These are phyloP conservation scores for Paecilomyces formosus DNA, from an alignment of 2,329 filamentous ascomycete species.

Conservation along the genomic window DNA sequence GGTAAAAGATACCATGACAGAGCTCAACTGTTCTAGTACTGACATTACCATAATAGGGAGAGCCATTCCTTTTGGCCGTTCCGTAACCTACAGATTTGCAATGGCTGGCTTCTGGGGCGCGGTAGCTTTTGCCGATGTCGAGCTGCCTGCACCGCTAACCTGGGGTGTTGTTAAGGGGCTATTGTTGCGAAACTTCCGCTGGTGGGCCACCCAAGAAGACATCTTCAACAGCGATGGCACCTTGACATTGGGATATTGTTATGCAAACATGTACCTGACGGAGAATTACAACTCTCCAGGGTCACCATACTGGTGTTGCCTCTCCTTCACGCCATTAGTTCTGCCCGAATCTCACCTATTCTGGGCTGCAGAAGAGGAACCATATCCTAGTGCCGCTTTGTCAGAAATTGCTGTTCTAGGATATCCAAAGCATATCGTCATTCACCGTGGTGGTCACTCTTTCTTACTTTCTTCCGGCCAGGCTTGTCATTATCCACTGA, in stretches of 20 bases:
- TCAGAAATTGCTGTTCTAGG: slow-evolving; percentile 53
- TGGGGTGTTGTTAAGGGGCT: slow-evolving; percentile 77
- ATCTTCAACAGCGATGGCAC: slow-evolving; percentile 72
- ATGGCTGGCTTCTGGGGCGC: slow-evolving; percentile 82
- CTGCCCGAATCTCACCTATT: slow-evolving; percentile 64
- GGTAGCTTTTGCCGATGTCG: slow-evolving; percentile 66
- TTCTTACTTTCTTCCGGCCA: slow-evolving; percentile 71
- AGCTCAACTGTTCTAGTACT: not conserved
- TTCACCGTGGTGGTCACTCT: slow-evolving; percentile 64
- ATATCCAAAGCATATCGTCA: slow-evolving; percentile 67
- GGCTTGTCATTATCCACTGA: slow-evolving; percentile 75
- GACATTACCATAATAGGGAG: slow-evolving; percentile 34
- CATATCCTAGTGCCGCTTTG: slow-evolving; percentile 49
- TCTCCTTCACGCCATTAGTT: slow-evolving; percentile 67
- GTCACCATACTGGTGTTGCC: slow-evolving; percentile 67
- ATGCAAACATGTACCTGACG: slow-evolving; percentile 73
- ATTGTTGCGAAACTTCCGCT: slow-evolving; percentile 64
- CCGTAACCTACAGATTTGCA: slow-evolving; percentile 73
- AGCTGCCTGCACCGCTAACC: slow-evolving; percentile 62
- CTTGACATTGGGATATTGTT: slow-evolving; percentile 67
- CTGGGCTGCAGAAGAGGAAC: slow-evolving; percentile 63
- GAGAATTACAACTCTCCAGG: slow-evolving; percentile 80
- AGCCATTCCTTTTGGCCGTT: slow-evolving; percentile 69
- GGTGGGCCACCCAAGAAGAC: slow-evolving; percentile 69
- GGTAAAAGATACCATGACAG: slow-evolving; percentile 28